Evolutionary conservation across 306 rosid species (phyloP).

Genomic region (Carpinus fangiana): DNA sequence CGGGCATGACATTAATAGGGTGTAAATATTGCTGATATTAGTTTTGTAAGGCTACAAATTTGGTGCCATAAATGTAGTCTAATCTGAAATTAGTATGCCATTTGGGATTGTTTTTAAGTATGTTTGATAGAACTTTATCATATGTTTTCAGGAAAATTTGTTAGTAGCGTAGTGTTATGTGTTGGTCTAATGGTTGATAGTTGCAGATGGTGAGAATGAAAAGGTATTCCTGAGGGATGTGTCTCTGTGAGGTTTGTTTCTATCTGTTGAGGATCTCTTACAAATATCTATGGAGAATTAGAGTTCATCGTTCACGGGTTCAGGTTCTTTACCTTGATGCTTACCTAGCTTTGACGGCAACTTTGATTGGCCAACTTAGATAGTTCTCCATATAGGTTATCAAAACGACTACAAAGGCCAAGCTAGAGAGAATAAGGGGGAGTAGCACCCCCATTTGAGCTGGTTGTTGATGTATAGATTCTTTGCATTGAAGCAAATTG

Average conservation of each 20-base stretch:
- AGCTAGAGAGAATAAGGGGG: not conserved
- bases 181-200: not conserved
- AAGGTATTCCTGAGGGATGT: not conserved
- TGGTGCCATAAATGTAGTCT: not conserved
- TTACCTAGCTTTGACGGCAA: not conserved
- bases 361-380: not conserved
- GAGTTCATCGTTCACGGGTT: not conserved
- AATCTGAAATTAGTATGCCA: not conserved
- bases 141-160: not conserved
- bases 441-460: no score
- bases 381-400: not conserved
- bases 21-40: not conserved
- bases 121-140: not conserved
- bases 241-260: not conserved
- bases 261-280: no score
- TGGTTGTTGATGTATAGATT: not conserved
- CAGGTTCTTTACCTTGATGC: not conserved
- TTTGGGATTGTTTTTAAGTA: not conserved
- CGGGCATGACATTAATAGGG: not conserved
- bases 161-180: not conserved
- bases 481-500: not conserved
- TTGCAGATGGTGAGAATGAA: not conserved
- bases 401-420: not conserved
- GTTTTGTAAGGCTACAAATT: not conserved
- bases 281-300: not conserved